Evolutionary conservation across 495 filamentous ascomycete species (phyloP).

Genomic region (Acidomyces sp.): DNA sequence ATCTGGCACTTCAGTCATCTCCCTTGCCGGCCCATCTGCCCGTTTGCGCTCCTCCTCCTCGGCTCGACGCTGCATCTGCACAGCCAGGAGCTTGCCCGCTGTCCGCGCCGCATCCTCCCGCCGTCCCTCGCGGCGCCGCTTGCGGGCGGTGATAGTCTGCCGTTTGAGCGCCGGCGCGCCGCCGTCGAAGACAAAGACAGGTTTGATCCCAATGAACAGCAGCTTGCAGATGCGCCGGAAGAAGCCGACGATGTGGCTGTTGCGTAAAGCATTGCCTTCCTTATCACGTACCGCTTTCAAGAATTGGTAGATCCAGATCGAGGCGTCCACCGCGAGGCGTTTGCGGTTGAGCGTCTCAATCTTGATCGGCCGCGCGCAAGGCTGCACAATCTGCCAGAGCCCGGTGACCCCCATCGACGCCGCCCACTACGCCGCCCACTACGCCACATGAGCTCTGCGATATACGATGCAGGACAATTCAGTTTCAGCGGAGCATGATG

Average conservation of each 20-base stretch:
- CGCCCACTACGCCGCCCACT: too few relatives aligned
- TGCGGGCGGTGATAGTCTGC: slow-evolving; percentile 70
- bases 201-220: slow-evolving; percentile 88
- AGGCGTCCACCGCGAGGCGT: slow-evolving; percentile 90
- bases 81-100: slow-evolving; percentile 74
- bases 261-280: slow-evolving; percentile 91
- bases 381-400: slow-evolving; percentile 88
- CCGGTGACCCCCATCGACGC: slow-evolving; percentile 98
- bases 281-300: slow-evolving; percentile 97
- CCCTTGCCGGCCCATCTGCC: slow-evolving; percentile 37
- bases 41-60: slow-evolving; percentile 68
- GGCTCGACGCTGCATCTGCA: slow-evolving; percentile 79
- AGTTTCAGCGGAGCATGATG: too few relatives aligned
- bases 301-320: slow-evolving; percentile 99
- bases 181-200: slow-evolving; percentile 96
- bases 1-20: slow-evolving; percentile 53
- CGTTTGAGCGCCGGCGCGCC: slow-evolving; percentile 84
- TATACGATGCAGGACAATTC: too few relatives aligned
- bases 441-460: too few relatives aligned
- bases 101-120: slow-evolving; percentile 86
- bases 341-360: slow-evolving; percentile 91
- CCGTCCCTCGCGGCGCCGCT: slow-evolving; percentile 69
- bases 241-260: slow-evolving; percentile 91
- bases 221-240: slow-evolving; percentile 96
- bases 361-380: slow-evolving; percentile 79